These are phyloP conservation scores for Trypanosoma mega DNA, from an alignment of 208 protist species.

Conservation along the genomic window DNA sequence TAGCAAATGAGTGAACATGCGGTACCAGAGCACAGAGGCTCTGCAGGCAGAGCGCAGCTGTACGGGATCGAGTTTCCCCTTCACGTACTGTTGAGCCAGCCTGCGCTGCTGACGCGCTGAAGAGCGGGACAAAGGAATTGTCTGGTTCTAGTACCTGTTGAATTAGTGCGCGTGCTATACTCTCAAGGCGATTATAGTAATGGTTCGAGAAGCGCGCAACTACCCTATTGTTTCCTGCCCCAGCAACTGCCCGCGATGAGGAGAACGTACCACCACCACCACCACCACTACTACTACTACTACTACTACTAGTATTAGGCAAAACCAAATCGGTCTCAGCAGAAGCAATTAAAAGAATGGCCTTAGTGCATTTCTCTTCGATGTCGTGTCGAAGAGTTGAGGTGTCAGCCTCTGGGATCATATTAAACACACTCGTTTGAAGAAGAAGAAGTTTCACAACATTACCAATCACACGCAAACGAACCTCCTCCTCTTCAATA, in stretches of 20 bases:
- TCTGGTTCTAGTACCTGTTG: slow-evolving; percentile 35
- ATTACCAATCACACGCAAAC: slow-evolving; percentile 61
- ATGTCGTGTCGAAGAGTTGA: slow-evolving; percentile 19
- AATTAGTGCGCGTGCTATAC: slow-evolving; percentile 54
- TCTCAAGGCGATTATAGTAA: slow-evolving; percentile 58
- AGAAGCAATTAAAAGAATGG: slow-evolving; percentile 15
- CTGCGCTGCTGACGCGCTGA: neutral
- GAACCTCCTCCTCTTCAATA: slow-evolving; percentile 64
- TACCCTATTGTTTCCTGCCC: neutral
- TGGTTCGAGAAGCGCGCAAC: slow-evolving; percentile 59
- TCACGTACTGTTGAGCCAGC: neutral
- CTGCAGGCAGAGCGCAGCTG: slow-evolving; percentile 66
- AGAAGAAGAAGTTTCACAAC: slow-evolving; percentile 80
- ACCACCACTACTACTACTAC: no score
- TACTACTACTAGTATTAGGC: no score
- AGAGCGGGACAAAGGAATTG: neutral
- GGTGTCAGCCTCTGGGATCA: neutral
- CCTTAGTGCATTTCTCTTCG: slow-evolving; percentile 20
- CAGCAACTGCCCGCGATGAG: no score
- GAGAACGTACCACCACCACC: no score
- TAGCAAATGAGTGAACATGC: slow-evolving; percentile 58
- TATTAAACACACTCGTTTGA: slow-evolving; percentile 67
- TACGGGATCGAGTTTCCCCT: slow-evolving; percentile 5
- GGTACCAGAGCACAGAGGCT: slow-evolving; percentile 62
- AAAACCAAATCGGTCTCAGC: neutral